Evolutionary conservation across 1,284 basidiomycete genomes (phyloP), one percentile per base, ranked within the genome.

Genomic region (Cystobasidium sp.): DNA sequence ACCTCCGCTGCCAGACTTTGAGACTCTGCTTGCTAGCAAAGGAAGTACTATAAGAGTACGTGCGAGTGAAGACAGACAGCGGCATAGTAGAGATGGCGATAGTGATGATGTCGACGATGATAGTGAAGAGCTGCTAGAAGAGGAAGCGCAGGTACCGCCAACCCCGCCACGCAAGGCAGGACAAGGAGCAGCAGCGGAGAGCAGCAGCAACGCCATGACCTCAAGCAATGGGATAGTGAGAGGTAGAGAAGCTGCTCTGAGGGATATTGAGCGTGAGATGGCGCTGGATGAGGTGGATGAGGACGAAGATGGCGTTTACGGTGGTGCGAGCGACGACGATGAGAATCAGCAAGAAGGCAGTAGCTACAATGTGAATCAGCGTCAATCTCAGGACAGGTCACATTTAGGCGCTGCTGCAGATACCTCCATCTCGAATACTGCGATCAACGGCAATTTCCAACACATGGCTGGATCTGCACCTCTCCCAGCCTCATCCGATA

Each of bases 181-280:
- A 41, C 37, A 18, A 20, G 18, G 16, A 6, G 66, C 53, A n/a
- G 52, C 66, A 44, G 58, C 53, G 20, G 55, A 56, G 65, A 52
- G 5, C 31, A 22, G 24, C 51, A 31, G 64, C 51, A 53, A 31
- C 31, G n/a, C 24, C n/a, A 31, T 22, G 43, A 24, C 20, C 44
- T n/a, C 16, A 24, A 22, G n/a, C 12, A 63, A 63, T 47, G 61
- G 61, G 24, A 9, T 31, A 37, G n/a, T 49, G 37, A 63, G 44
- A 46, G 59, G 58, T 24, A 51, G 52, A 55, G 14, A 71, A 24
- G 69, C 56, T 64, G 69, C 69, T 53, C 16, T 71, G 61, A 49
- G 69, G 49, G 69, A 71, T 49, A 59, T 71, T 16, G 69, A 63
- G 59, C 44, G 59, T 4, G 69, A 71, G 61, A 51, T 71, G 61